A percentile compares a stretch with the other conserved stretches of the same genome.
Conservation (phyloP, 768 basidiomycete genomes). For the Trametes cingulata region DNA sequence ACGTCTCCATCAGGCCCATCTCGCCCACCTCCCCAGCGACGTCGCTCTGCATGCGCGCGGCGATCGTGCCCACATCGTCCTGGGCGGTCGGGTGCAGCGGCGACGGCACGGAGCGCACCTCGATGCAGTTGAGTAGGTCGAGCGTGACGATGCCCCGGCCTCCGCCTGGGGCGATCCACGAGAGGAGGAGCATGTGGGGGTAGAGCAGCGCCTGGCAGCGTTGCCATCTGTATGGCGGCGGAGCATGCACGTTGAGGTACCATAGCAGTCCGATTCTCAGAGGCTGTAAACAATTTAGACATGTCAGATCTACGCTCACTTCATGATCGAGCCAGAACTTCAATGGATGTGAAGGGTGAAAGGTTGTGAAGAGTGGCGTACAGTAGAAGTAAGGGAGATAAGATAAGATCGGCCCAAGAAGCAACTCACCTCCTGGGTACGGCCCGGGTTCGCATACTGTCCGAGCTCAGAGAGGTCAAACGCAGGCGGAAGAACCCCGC, state of each 20-base stretch:
- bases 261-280: conserved; percentile 82
- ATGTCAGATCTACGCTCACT: conserved; percentile 13
- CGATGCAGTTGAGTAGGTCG: conserved; percentile 83
- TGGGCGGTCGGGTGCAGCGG: conserved; percentile 78
- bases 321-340: conserved; percentile 5
- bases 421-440: conserved; percentile 45
- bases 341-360: not conserved
- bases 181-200: conserved; percentile 80
- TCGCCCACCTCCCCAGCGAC: conserved; percentile 39
- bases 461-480: conserved; percentile 51
- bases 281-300: conserved; percentile 53
- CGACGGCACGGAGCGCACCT: conserved; percentile 80
- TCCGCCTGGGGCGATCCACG: conserved; percentile 84
- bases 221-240: conserved; percentile 77
- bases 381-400: conserved; percentile 2
- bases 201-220: conserved; percentile 81
- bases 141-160: conserved; percentile 84
- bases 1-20: conserved; percentile 56
- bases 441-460: conserved; percentile 39
- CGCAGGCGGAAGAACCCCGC: conserved; percentile 42
- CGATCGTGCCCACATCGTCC: conserved; percentile 86
- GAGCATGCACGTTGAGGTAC: conserved; percentile 91
- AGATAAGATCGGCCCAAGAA: conserved; percentile 2
- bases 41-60: conserved; percentile 64
- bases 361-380: not conserved